phyloP scores from a whole-genome alignment of 2,329 filamentous ascomycete genomes.

The Epichloe sibirici region DNA sequence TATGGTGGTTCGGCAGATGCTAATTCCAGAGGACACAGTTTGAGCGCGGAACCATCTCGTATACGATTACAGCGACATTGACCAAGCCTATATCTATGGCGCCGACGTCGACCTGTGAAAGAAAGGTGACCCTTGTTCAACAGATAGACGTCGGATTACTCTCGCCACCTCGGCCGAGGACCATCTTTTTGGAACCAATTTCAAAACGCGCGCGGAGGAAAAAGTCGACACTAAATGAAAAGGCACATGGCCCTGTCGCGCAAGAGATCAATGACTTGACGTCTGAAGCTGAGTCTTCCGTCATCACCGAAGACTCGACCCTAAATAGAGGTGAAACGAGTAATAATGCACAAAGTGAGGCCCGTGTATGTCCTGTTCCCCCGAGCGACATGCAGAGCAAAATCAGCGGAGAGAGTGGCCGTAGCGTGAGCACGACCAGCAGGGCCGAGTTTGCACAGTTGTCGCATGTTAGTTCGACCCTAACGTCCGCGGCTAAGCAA shows the following conservation, averaged over 20 bases:
- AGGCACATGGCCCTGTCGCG: constrained; percentile 26
- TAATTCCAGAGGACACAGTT: constrained; percentile 48
- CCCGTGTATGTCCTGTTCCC: constrained; percentile 15
- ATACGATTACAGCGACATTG: constrained; percentile 79
- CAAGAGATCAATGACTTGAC: constrained; percentile 25
- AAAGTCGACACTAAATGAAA: constrained; percentile 35
- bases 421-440: constrained; percentile 54
- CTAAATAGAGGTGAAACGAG: constrained; percentile 18
- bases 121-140: constrained; percentile 68
- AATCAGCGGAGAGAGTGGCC: constrained; percentile 55
- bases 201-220: constrained; percentile 57
- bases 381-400: constrained; percentile 52
- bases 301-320: constrained; percentile 26
- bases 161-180: constrained; percentile 60
- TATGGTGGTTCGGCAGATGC: background rate
- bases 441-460: constrained; percentile 30
- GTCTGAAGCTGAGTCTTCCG: constrained; percentile 24
- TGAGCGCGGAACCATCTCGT: constrained; percentile 84
- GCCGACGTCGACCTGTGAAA: constrained; percentile 67
- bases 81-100: constrained; percentile 81
- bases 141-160: constrained; percentile 74
- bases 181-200: constrained; percentile 83
- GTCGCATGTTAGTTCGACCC: constrained; percentile 18
- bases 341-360: constrained; percentile 20
- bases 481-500: constrained; percentile 25